phyloP scores from a whole-genome alignment of 768 basidiomycete species.

The Trametes coccinea region DNA sequence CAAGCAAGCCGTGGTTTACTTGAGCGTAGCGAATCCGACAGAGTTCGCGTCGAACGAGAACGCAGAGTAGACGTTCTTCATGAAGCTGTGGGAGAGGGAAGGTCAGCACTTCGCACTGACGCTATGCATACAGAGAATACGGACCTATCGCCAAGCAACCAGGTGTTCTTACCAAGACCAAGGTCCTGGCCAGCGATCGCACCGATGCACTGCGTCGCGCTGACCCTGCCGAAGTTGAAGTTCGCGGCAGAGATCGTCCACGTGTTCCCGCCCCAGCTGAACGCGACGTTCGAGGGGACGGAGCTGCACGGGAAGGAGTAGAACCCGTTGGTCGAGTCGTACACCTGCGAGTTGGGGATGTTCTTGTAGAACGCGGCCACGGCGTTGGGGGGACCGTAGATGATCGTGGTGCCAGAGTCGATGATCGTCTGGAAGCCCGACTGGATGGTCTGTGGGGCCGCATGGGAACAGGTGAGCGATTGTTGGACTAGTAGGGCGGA shows the following conservation, averaged over 20 bases:
- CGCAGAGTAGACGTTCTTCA: slow-evolving; percentile 29
- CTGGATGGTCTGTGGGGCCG: not conserved
- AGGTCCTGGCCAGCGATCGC: slow-evolving; percentile 23
- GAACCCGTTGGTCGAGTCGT: slow-evolving; percentile 22
- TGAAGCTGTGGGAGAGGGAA: slow-evolving; percentile 7
- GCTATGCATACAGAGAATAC: not conserved
- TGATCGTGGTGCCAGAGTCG: slow-evolving; percentile 35
- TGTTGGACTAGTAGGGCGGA: not conserved
- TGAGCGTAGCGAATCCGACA: slow-evolving; percentile 27
- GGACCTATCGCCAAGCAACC: slow-evolving; percentile 24
- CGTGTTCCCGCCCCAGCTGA: slow-evolving; percentile 26
- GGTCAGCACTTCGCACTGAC: not conserved
- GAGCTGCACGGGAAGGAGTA: slow-evolving; percentile 30
- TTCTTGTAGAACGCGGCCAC: slow-evolving; percentile 29
- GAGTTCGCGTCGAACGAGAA: slow-evolving; percentile 26
- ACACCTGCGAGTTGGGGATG: slow-evolving; percentile 28
- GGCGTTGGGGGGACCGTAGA: slow-evolving; percentile 28
- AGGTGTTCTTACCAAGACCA: slow-evolving; percentile 23
- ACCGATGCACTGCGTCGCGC: slow-evolving; percentile 25
- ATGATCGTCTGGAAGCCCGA: slow-evolving; percentile 28
- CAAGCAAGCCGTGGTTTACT: slow-evolving; percentile 5
- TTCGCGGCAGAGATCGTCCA: slow-evolving; percentile 19
- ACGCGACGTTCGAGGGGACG: slow-evolving; percentile 15
- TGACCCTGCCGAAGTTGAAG: slow-evolving; percentile 29
- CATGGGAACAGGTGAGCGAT: slow-evolving; percentile 15